Evolutionary conservation across 495 filamentous ascomycete species (phyloP).

Genomic region (Penicillium antarcticum): DNA sequence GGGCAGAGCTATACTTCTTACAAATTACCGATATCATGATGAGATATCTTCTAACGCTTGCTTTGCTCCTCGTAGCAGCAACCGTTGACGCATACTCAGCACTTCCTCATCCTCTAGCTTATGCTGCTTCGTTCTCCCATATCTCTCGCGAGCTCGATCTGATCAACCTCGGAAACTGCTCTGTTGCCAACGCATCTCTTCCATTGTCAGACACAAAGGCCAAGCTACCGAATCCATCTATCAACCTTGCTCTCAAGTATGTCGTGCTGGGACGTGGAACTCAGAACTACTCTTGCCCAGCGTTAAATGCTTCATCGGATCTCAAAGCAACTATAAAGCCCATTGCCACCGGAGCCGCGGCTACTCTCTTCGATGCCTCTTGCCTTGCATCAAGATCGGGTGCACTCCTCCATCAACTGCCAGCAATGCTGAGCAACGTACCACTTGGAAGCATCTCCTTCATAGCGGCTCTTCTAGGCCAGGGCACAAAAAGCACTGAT

Average conservation of each 20-base stretch:
- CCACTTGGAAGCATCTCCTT: constrained; percentile 39
- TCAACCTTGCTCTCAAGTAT: constrained; percentile 51
- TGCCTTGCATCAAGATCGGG: constrained; percentile 35
- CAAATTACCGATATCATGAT: not conserved
- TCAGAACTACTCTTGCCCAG: constrained; percentile 72
- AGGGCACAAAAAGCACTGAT: constrained; percentile 27
- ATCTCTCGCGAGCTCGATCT: constrained; percentile 18
- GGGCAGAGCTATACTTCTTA: too few relatives aligned
- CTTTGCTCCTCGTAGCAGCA: not conserved
- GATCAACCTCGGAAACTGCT: constrained; percentile 28
- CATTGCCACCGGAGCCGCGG: constrained; percentile 56
- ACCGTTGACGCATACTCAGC: not conserved
- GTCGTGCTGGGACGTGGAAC: constrained; percentile 68
- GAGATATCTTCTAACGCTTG: not conserved
- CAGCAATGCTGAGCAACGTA: constrained; percentile 30
- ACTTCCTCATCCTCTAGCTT: constrained; percentile 15
- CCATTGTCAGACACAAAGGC: constrained; percentile 19
- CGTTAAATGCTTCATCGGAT: constrained; percentile 11
- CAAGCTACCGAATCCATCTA: constrained; percentile 43
- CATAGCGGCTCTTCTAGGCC: constrained; percentile 19
- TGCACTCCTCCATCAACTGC: constrained; percentile 26
- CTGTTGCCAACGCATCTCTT: constrained; percentile 15
- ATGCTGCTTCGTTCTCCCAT: constrained; percentile 17
- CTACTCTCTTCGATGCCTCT: constrained; percentile 63
- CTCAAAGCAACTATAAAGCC: constrained; percentile 22